A percentile compares a stretch with the other conserved stretches of the same genome.
Evolutionary conservation across 805 yeast species (phyloP).

Genomic region (Maudiozyma turicensis): DNA sequence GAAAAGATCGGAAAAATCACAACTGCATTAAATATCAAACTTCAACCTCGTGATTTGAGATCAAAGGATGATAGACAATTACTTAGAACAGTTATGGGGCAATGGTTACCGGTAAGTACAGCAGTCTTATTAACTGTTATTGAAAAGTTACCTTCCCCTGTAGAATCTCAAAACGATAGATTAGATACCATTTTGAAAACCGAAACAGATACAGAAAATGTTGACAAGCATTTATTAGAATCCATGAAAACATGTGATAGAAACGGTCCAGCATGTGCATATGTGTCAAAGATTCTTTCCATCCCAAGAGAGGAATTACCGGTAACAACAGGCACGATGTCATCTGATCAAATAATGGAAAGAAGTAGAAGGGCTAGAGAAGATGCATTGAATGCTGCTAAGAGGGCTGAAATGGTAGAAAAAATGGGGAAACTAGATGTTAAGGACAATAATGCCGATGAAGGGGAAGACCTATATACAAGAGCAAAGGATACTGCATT

Average conservation of each 20-base stretch:
- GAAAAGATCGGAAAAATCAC: slow-evolving; percentile 72
- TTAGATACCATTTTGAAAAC: slow-evolving; percentile 53
- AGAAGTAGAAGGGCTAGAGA: slow-evolving; percentile 56
- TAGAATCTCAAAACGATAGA: slow-evolving; percentile 61
- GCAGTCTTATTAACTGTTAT: slow-evolving; percentile 78
- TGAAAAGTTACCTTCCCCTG: slow-evolving; percentile 78
- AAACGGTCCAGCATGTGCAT: slow-evolving; percentile 60
- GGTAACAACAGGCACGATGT: slow-evolving; percentile 32
- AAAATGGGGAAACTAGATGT: slow-evolving; percentile 13
- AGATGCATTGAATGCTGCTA: slow-evolving; percentile 61
- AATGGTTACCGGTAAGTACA: slow-evolving; percentile 90
- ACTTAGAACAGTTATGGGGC: slow-evolving; percentile 63
- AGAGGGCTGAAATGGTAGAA: slow-evolving; percentile 34
- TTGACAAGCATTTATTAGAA: slow-evolving; percentile 40
- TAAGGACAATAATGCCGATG: slow-evolving; percentile 4
- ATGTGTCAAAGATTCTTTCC: slow-evolving; percentile 82
- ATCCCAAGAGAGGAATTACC: slow-evolving; percentile 79
- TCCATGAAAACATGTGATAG: slow-evolving; percentile 62
- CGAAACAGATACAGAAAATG: slow-evolving; percentile 14
- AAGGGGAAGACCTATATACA: slow-evolving; percentile 14
- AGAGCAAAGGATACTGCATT: slow-evolving; percentile 21
- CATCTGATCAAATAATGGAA: slow-evolving; percentile 52
- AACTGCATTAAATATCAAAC: slow-evolving; percentile 53
- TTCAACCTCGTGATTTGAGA: slow-evolving; percentile 65
- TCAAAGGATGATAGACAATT: slow-evolving; percentile 66